phyloP scores from a whole-genome alignment of 192 early-diverging fungal species.

The Linnemannia zychae region DNA sequence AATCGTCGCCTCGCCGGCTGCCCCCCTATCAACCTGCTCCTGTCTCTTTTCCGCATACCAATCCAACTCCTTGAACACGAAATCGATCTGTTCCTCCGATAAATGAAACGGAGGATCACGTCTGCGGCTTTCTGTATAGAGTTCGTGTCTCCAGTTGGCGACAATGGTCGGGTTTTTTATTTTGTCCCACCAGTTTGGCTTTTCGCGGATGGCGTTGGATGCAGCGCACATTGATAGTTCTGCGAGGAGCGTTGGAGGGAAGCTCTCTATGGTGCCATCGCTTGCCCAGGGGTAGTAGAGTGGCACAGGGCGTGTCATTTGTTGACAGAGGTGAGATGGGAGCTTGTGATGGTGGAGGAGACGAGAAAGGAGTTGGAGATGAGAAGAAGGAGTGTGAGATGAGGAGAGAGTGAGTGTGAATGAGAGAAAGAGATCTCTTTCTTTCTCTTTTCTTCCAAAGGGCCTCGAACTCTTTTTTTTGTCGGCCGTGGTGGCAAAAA shows the following conservation, averaged over 20 bases:
- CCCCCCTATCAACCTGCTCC: conserved; percentile 30
- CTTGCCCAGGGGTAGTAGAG: conserved; percentile 18
- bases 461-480: too few relatives aligned
- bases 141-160: conserved; percentile 20
- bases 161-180: conserved; percentile 39
- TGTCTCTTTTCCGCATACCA: conserved; percentile 50
- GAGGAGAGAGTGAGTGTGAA: too few relatives aligned
- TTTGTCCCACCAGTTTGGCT: conserved; percentile 54
- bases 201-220: conserved; percentile 45
- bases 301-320: too few relatives aligned
- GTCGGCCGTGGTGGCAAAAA: too few relatives aligned
- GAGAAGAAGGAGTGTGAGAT: too few relatives aligned
- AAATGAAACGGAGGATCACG: conserved; percentile 12
- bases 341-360: too few relatives aligned
- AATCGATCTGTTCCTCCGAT: conserved; percentile 58
- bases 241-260: conserved; percentile 8
- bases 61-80: conserved; percentile 61
- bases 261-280: conserved; percentile 11
- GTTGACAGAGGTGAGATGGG: too few relatives aligned
- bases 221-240: conserved; percentile 21
- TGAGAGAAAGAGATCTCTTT: too few relatives aligned
- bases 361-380: too few relatives aligned
- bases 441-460: too few relatives aligned
- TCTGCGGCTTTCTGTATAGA: conserved; percentile 8
- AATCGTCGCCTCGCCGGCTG: neutral